Evolutionary conservation across 177 flowering plant genomes (phyloP).

Genomic region (Vitis hybrid): DNA sequence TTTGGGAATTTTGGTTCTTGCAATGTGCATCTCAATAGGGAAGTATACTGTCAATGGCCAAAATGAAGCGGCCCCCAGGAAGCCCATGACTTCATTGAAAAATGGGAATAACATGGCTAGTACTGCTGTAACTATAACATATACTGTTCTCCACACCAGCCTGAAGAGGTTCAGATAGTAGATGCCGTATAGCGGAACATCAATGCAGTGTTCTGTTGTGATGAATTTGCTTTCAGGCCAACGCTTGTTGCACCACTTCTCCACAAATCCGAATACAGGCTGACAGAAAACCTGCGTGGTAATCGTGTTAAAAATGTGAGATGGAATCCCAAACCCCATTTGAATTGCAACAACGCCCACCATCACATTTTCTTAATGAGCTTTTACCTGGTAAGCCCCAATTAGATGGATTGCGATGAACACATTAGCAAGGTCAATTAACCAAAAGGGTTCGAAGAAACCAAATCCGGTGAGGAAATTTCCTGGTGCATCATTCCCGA

Average conservation of each 20-base stretch:
- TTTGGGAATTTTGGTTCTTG: constrained; percentile 37
- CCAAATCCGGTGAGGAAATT: constrained; percentile 74
- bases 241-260: constrained; percentile 21
- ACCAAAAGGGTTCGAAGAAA: constrained; percentile 73
- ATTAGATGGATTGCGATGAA: constrained; percentile 62
- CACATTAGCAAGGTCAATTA: constrained; percentile 58
- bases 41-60: constrained; percentile 71
- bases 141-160: constrained; percentile 57
- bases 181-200: constrained; percentile 33
- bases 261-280: constrained; percentile 57
- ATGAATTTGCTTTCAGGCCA: constrained; percentile 59
- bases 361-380: not conserved
- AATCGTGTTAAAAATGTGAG: too few relatives aligned
- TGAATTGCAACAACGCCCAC: not conserved
- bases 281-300: constrained; percentile 53
- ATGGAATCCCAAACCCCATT: not conserved
- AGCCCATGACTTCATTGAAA: constrained; percentile 61
- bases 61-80: constrained; percentile 60
- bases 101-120: constrained; percentile 68
- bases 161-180: constrained; percentile 47
- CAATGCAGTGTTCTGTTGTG: constrained; percentile 30
- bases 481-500: constrained; percentile 66
- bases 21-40: constrained; percentile 70
- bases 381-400: constrained; percentile 66
- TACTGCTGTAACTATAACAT: constrained; percentile 53